Percentiles rank a stretch among this genome's conserved stretches.
Conservation (phyloP, 345 rosid genomes). For the Erodium maritimum region DNA sequence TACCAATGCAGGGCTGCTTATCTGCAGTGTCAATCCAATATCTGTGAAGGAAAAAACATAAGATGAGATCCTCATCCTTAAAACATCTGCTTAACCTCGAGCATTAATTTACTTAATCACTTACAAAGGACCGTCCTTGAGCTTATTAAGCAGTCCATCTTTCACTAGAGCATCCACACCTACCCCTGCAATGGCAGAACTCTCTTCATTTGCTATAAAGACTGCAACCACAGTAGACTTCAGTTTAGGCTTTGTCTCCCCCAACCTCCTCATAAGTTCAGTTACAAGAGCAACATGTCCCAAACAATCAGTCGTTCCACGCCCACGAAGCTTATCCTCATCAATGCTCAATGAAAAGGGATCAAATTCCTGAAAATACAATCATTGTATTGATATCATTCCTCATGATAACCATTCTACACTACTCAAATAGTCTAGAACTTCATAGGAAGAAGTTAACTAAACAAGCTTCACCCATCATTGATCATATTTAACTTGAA, state of each 20-base stretch:
- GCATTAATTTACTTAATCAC: slow-evolving; percentile 8
- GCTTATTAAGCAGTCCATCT: slow-evolving; percentile 69
- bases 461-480: neutral
- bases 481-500: neutral
- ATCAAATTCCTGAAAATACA: slow-evolving; percentile 70
- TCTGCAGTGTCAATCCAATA: slow-evolving; percentile 98
- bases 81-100: neutral
- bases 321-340: slow-evolving; percentile 83
- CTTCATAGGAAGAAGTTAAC: neutral
- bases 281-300: slow-evolving; percentile 92
- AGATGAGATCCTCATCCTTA: neutral
- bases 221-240: slow-evolving; percentile 75
- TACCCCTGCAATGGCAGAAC: slow-evolving; percentile 69
- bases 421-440: neutral
- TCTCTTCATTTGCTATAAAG: slow-evolving; percentile 91
- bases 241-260: slow-evolving; percentile 62
- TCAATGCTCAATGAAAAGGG: slow-evolving; percentile 77
- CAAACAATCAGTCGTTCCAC: slow-evolving; percentile 97
- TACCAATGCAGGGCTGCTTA: slow-evolving; percentile 98
- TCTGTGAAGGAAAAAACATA: slow-evolving; percentile 22
- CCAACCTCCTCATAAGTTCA: slow-evolving; percentile 78
- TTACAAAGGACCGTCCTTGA: slow-evolving; percentile 88
- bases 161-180: slow-evolving; percentile 84
- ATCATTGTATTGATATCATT: neutral
- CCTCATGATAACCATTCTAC: neutral